A percentile compares a stretch with the other conserved stretches of the same genome.
These are phyloP conservation scores for Rutstroemia sp. DNA, from an alignment of 2,329 filamentous ascomycete genomes.

Conservation along the genomic window DNA sequence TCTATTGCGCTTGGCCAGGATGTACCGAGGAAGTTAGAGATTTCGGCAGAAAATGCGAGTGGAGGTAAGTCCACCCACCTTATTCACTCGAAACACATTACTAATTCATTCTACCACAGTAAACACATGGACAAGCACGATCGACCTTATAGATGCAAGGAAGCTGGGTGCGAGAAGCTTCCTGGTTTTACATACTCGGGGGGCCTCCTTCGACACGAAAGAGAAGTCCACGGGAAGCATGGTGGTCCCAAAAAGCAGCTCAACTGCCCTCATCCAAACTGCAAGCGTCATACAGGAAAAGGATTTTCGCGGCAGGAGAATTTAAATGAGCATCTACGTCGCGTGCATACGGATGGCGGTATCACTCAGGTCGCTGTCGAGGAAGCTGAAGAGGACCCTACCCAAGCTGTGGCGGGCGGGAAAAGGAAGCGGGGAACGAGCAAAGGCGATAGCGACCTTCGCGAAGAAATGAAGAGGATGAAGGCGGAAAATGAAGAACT, in stretches of 20 bases:
- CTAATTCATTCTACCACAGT: slow-evolving; percentile 37
- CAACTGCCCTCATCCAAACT: slow-evolving; percentile 78
- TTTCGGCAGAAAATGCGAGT: slow-evolving; percentile 84
- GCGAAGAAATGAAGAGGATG: slow-evolving; percentile 59
- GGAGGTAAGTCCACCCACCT: slow-evolving; percentile 57
- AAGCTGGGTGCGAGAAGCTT: slow-evolving; percentile 80
- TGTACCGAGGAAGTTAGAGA: slow-evolving; percentile 58
- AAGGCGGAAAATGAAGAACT: slow-evolving; percentile 55
- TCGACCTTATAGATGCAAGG: slow-evolving; percentile 78
- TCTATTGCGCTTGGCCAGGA: slow-evolving; percentile 62
- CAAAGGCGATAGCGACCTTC: slow-evolving; percentile 35
- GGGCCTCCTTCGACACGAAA: slow-evolving; percentile 79
- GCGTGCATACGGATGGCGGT: slow-evolving; percentile 63
- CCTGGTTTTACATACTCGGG: slow-evolving; percentile 94
- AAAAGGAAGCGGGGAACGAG: slow-evolving; percentile 41
- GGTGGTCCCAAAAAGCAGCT: slow-evolving; percentile 81
- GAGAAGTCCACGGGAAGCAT: slow-evolving; percentile 68
- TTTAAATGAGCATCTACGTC: slow-evolving; percentile 82
- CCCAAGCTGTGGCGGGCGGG: slow-evolving; percentile 32
- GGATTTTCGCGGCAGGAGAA: slow-evolving; percentile 94
- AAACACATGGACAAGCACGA: slow-evolving; percentile 99
- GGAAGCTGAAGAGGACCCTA: slow-evolving; percentile 36
- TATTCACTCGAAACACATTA: slow-evolving; percentile 15
- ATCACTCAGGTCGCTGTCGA: slow-evolving; percentile 30
- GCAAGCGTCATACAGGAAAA: slow-evolving; percentile 81